Evolutionary conservation across 1,284 basidiomycete species (phyloP).

Genomic region (Pseudozyma flocculosa): DNA sequence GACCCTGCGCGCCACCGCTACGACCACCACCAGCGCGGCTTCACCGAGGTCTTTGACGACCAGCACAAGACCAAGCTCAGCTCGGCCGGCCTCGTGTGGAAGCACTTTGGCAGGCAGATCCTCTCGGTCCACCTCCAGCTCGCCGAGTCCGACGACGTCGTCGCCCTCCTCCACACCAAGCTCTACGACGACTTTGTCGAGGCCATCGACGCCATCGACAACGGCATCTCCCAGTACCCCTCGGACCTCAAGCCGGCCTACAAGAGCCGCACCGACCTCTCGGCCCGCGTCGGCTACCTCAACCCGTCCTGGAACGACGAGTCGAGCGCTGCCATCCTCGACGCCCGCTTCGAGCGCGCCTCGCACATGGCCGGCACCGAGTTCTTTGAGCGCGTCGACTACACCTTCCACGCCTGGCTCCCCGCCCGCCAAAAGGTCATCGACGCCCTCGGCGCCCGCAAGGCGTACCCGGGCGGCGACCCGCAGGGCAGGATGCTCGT

Average conservation of each 20-base stretch:
- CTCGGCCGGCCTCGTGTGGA: conserved; percentile 79
- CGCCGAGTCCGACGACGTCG: conserved; percentile 65
- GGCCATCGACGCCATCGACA: conserved; percentile 89
- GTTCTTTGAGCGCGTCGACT: conserved; percentile 77
- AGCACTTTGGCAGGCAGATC: conserved; percentile 87
- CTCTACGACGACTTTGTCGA: conserved; percentile 90
- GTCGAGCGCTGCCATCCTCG: conserved; percentile 28
- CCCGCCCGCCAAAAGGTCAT: conserved; percentile 83
- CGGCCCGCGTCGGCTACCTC: conserved; percentile 47
- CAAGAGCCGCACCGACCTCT: conserved; percentile 52
- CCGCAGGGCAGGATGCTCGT: conserved; percentile 75
- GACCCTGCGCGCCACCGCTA: conserved; percentile 76
- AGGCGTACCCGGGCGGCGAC: conserved; percentile 63
- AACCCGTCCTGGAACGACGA: conserved; percentile 56
- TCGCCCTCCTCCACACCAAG: conserved; percentile 80
- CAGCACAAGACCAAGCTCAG: conserved; percentile 80
- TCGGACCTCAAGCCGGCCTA: conserved; percentile 42
- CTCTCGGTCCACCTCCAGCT: conserved; percentile 69
- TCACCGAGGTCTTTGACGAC: conserved; percentile 82
- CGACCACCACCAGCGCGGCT: conserved; percentile 96
- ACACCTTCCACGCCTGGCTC: conserved; percentile 85
- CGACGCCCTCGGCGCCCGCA: conserved; percentile 67
- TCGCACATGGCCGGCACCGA: conserved; percentile 82
- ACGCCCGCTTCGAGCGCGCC: conserved; percentile 69
- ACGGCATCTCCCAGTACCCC: conserved; percentile 53